A percentile compares a stretch with the other conserved stretches of the same genome.
Evolutionary conservation across 768 basidiomycete species (phyloP).

Genomic region (Megacollybia marginata): DNA sequence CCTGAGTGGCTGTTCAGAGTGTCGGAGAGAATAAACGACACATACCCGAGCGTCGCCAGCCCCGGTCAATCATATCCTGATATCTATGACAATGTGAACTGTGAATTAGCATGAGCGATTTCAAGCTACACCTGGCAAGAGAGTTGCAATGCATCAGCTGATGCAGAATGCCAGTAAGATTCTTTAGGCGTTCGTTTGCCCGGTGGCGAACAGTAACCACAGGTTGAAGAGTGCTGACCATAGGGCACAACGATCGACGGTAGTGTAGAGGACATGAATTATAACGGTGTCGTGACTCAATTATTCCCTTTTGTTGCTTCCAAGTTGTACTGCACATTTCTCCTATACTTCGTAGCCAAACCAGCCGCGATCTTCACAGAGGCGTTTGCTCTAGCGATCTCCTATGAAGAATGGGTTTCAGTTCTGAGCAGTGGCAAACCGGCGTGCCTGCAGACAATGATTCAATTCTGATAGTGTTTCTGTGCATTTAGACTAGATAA

Average conservation of each 20-base stretch:
- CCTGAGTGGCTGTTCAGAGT: slow-evolving; percentile 19
- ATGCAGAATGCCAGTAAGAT: slow-evolving; percentile 42
- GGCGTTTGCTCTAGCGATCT: slow-evolving; percentile 72
- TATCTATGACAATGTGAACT: slow-evolving; percentile 42
- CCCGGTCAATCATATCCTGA: slow-evolving; percentile 76
- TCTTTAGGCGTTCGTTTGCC: slow-evolving; percentile 34
- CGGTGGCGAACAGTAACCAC: slow-evolving; percentile 62
- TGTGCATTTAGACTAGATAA: slow-evolving; percentile 76
- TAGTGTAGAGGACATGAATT: slow-evolving; percentile 3
- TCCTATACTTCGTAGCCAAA: slow-evolving; percentile 78
- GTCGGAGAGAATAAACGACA: neutral
- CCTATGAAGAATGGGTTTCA: slow-evolving; percentile 32
- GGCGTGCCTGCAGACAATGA: slow-evolving; percentile 71
- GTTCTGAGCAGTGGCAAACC: neutral
- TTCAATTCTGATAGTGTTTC: slow-evolving; percentile 88
- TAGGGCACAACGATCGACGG: slow-evolving; percentile 31
- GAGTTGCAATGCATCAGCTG: slow-evolving; percentile 41
- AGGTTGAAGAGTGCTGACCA: slow-evolving; percentile 32
- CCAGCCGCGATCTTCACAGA: slow-evolving; percentile 77
- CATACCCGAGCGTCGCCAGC: slow-evolving; percentile 75
- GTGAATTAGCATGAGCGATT: too few species aligned
- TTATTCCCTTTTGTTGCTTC: slow-evolving; percentile 53
- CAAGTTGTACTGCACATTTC: slow-evolving; percentile 91
- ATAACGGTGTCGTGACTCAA: slow-evolving; percentile 1
- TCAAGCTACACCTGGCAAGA: slow-evolving; percentile 38